phyloP scores from a whole-genome alignment of 192 early-diverging fungal genomes.

The Kickxella alabastrina region DNA sequence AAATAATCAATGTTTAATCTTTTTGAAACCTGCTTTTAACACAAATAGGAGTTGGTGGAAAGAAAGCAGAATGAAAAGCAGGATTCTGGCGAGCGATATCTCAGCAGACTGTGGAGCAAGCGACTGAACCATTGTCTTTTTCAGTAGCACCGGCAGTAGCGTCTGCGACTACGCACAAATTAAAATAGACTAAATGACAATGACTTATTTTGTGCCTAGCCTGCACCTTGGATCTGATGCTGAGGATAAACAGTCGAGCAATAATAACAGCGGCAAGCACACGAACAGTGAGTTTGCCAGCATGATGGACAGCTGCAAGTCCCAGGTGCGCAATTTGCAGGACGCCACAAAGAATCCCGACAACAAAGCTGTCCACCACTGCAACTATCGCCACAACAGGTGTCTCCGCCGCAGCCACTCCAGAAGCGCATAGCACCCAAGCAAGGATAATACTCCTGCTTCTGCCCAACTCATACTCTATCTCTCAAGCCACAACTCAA shows the following conservation, averaged over 20 bases:
- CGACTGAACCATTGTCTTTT: not conserved
- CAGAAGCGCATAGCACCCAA: not conserved
- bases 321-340: conserved; percentile 27
- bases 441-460: not conserved
- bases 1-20: conserved; percentile 16
- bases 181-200: conserved; percentile 19
- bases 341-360: conserved; percentile 3
- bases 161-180: not conserved
- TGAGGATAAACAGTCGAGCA: not conserved
- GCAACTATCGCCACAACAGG: conserved; percentile 13
- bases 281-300: conserved; percentile 34
- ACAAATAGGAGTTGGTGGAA: no score
- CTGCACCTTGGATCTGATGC: conserved; percentile 4
- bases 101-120: no score
- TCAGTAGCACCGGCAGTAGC: not conserved
- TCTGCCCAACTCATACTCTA: not conserved
- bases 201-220: conserved; percentile 32
- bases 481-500: not conserved
- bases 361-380: conserved; percentile 1
- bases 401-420: not conserved
- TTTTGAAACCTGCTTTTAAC: conserved; percentile 32
- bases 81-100: no score
- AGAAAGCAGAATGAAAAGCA: no score
- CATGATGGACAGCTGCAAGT: conserved; percentile 36
- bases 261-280: conserved; percentile 10